These are phyloP conservation scores for Daldinia vernicosa DNA, from an alignment of 495 filamentous ascomycete genomes.

Conservation along the genomic window DNA sequence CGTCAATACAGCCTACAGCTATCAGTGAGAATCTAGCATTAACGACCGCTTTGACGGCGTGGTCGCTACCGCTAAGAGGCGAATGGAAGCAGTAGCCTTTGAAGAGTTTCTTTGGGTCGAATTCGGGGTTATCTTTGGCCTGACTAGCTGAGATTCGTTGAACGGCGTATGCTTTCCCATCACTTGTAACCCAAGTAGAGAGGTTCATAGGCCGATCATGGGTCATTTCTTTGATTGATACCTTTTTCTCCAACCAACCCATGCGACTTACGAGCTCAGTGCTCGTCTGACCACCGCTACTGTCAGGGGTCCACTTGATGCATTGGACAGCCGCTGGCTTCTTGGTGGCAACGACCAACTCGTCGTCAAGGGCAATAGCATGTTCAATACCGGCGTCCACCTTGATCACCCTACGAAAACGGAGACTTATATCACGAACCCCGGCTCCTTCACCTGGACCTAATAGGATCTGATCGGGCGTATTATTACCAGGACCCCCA, in stretches of 20 bases:
- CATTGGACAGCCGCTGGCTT: conserved; percentile 96
- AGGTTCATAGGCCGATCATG: conserved; percentile 98
- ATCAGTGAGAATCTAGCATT: conserved; percentile 95
- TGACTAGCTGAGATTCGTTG: conserved; percentile 64
- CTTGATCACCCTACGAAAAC: conserved; percentile 97
- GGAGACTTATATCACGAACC: conserved; percentile 83
- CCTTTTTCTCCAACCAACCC: conserved; percentile 80
- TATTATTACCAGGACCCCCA: conserved; percentile 63
- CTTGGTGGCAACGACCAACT: conserved; percentile 90
- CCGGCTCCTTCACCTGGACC: conserved; percentile 79
- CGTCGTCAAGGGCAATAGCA: conserved; percentile 90
- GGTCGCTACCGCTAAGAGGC: conserved; percentile 65
- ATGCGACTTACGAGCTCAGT: conserved; percentile 91
- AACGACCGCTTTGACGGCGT: conserved; percentile 78
- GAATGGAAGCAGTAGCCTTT: conserved; percentile 89
- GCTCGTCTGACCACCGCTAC: conserved; percentile 81
- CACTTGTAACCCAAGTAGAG: conserved; percentile 89
- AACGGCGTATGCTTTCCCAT: conserved; percentile 91
- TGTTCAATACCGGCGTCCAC: conserved; percentile 92
- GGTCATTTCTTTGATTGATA: conserved; percentile 83
- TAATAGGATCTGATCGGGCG: conserved; percentile 63
- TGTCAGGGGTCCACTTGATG: conserved; percentile 91
- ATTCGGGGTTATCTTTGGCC: conserved; percentile 41
- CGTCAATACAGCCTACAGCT: conserved; percentile 83
- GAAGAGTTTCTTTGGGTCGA: conserved; percentile 73